Base-by-base conservation (phyloP, 2,329 filamentous ascomycete genomes). In the Botryotinia convoluta region DNA sequence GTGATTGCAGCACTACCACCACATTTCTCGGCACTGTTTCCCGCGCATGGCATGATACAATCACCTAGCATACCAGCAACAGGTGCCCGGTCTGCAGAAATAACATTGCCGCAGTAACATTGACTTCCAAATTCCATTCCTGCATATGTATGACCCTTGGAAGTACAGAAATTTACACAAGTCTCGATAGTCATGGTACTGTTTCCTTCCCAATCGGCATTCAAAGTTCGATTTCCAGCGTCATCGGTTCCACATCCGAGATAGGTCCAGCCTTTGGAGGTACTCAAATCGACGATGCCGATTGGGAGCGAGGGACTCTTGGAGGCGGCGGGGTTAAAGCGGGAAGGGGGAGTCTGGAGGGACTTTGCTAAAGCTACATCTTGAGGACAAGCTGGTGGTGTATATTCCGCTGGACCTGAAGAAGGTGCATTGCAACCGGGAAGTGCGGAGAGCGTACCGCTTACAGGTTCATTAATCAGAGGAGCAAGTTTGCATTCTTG, bases 51-150 rank as follows among this genome's bases (percentile, higher is more conserved):
- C 72, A 71, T 71, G 3, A 71, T 45, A 37, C 72, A 73, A 10
- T 57, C 39, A 26, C 60, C 68, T 18, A 59, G 29, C 59, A 64
- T 71, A 5, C 60, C 72, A 26, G 67, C 18, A 7, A 57, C 32
- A 9, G 72, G 72, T 22, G 68, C 68, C 16, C 71, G 63, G 22
- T 62, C 57, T 18, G 54, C 65, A 26, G 54, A 26, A 22, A 73
- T 29, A 4, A n/a, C 10, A 37, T 73, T 48, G 39, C 48, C 60
- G 59, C 72, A 73, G 60, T 57, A 73, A 32, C 68, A 73, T 18
- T 73, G 72, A 35, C 65, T 64, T 54, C 44, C 67, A 7, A 73
- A 70, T 44, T 73, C 72, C 26, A 70, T 35, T 22, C 72, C 72
- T 1, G 72, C 72, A 71, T 73, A 73, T 9, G 67, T 62, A 37